Evolutionary conservation across 345 rosid genomes (phyloP).

Genomic region (Aquilaria yunnanensis): DNA sequence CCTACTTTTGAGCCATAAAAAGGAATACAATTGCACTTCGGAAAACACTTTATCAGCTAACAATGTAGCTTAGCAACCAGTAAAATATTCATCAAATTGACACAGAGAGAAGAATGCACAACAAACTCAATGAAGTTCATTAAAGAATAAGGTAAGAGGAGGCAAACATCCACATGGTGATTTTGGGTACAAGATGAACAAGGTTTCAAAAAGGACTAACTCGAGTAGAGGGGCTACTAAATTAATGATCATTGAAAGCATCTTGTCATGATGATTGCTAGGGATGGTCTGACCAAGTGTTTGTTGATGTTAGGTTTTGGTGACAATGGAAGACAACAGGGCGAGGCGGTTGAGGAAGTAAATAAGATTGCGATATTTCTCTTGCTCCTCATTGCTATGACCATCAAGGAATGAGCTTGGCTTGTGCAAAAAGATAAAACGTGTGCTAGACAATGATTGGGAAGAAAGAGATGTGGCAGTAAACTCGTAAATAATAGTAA

Average conservation of each 20-base stretch:
- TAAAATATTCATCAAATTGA: neutral
- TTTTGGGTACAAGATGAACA: neutral
- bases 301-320: neutral
- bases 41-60: too few relatives aligned
- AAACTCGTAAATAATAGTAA: too few relatives aligned
- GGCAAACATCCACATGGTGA: constrained; percentile 56
- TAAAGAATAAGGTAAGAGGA: neutral
- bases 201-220: constrained; percentile 14
- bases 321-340: neutral
- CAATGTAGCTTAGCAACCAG: neutral
- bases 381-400: too few relatives aligned
- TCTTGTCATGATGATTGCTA: constrained; percentile 35
- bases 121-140: neutral
- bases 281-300: neutral
- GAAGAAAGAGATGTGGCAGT: too few relatives aligned
- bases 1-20: too few relatives aligned
- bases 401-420: too few relatives aligned
- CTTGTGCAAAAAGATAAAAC: too few relatives aligned
- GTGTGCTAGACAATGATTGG: too few relatives aligned
- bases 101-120: neutral
- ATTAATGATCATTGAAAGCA: constrained; percentile 25
- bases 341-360: neutral
- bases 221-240: constrained; percentile 2
- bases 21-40: too few relatives aligned
- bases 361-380: neutral